These are phyloP conservation scores for Hyaloscypha variabilis DNA, from an alignment of 495 filamentous ascomycete genomes.

Conservation along the genomic window DNA sequence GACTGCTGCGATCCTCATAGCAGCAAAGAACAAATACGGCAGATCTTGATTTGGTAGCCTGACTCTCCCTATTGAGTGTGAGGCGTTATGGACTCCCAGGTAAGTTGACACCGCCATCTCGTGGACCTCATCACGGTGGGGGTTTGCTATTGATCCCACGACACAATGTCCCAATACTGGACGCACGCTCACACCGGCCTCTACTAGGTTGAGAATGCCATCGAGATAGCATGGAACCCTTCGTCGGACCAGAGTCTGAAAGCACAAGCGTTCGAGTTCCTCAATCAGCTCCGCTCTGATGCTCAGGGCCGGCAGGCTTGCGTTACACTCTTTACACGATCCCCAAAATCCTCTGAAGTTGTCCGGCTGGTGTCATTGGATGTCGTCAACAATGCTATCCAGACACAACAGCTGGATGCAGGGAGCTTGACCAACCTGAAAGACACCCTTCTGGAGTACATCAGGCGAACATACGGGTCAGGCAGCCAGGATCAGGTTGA, in stretches of 20 bases:
- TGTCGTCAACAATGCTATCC: constrained; percentile 87
- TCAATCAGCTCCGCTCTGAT: constrained; percentile 78
- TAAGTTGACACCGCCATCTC: constrained; percentile 26
- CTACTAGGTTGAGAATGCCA: constrained; percentile 82
- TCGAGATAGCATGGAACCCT: constrained; percentile 86
- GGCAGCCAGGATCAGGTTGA: constrained; percentile 57
- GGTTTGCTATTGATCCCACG: background rate
- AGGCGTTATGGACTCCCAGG: constrained; percentile 30
- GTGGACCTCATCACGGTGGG: background rate
- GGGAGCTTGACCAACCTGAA: constrained; percentile 69
- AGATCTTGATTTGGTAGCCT: background rate
- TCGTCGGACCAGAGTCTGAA: constrained; percentile 73
- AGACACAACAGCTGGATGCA: constrained; percentile 68
- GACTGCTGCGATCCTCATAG: constrained; percentile 22
- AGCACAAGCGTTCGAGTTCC: constrained; percentile 82
- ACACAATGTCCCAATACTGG: background rate
- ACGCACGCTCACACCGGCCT: background rate
- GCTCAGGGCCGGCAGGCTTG: constrained; percentile 85
- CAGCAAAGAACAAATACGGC: constrained; percentile 16
- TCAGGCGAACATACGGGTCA: constrained; percentile 69
- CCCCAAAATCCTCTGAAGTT: constrained; percentile 78
- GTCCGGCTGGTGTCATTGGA: constrained; percentile 88
- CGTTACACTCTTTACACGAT: constrained; percentile 78
- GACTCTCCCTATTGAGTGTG: background rate
- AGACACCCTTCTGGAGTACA: constrained; percentile 76